Conservation (phyloP, 1,139 yeast genomes). For the Saccharomyces uvarum region DNA sequence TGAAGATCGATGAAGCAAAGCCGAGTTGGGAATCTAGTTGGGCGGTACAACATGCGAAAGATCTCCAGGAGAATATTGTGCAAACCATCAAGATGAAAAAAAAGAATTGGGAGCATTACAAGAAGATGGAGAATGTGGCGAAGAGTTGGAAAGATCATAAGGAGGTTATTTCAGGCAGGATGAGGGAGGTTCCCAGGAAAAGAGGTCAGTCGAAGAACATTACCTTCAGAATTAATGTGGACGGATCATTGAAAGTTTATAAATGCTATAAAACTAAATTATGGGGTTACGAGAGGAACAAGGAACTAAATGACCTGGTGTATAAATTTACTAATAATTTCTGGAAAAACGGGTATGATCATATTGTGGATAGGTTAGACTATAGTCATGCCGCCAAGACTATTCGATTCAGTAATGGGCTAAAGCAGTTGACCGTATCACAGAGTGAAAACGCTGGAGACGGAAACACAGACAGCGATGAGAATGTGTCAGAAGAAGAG, state of each 20-base stretch:
- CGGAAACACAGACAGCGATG: constrained; percentile 27
- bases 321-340: constrained; percentile 42
- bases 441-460: constrained; percentile 22
- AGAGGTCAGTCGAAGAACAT: constrained; percentile 38
- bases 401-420: constrained; percentile 16
- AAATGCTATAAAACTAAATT: constrained; percentile 64
- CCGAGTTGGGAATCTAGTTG: constrained; percentile 41
- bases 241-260: constrained; percentile 52
- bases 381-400: constrained; percentile 18
- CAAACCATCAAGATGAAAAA: constrained; percentile 30
- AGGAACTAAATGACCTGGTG: constrained; percentile 53
- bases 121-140: constrained; percentile 35
- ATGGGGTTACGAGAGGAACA: constrained; percentile 82
- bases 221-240: constrained; percentile 58
- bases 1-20: constrained; percentile 46
- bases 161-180: constrained; percentile 55
- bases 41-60: constrained; percentile 37
- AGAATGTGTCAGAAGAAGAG: constrained; percentile 25
- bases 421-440: constrained; percentile 14
- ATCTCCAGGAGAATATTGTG: constrained; percentile 23
- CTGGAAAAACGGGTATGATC: constrained; percentile 83
- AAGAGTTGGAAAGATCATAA: constrained; percentile 38
- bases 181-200: constrained; percentile 48
- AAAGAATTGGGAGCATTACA: constrained; percentile 36
- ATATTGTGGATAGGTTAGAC: constrained; percentile 55